Base-by-base conservation (phyloP, 306 rosid genomes). In the Prunus salicina region DNA sequence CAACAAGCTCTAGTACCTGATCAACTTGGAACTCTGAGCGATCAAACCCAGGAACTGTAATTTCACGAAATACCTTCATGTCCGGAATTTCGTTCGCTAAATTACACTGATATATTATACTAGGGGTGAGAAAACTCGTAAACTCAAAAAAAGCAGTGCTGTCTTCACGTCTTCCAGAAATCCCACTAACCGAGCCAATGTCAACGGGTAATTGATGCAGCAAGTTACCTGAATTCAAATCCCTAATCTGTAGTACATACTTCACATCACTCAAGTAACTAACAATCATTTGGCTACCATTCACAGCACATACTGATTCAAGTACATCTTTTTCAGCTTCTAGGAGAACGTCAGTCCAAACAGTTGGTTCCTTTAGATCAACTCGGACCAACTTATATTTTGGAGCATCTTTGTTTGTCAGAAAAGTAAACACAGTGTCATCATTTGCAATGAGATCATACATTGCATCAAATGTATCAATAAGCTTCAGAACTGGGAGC, bases 231-330 rank as follows among this genome's bases (percentile, higher is more conserved):
- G 97, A 89, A 69, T 87, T 83, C 76, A 95, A 72, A 85, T 92
- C 97, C 85, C 99, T 84, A 60, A 90, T 82, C 89, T 95, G 96
- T 72, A 95, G 69, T 77, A 90, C 88, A 86, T 81, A 83, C 87
- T 92, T 95, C 30, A 92, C 97, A 81, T 95, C 97, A 67, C 93
- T 95, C 93, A 95, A 80, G 89, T 92, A 95, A 82, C 87, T 89
- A 76, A 90, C 90, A 41, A 95, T 87, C 74, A 95, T 63, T 77
- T 89, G 97, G 84, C 83, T 80, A 27, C 96, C 92, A 71, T 95
- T 90, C 47, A 89, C 96, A 78, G 96, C 96, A 65, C 53, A 69
- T 64, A 93, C 99, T 43, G 93, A 92, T 75, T 84, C 83, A 38
- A 95, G 97, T 12, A 95, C 97, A 80, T 89, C 99, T 13, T 83